Conservation (phyloP, 2,329 filamentous ascomycete genomes). For the Fusarium incarnatum region DNA sequence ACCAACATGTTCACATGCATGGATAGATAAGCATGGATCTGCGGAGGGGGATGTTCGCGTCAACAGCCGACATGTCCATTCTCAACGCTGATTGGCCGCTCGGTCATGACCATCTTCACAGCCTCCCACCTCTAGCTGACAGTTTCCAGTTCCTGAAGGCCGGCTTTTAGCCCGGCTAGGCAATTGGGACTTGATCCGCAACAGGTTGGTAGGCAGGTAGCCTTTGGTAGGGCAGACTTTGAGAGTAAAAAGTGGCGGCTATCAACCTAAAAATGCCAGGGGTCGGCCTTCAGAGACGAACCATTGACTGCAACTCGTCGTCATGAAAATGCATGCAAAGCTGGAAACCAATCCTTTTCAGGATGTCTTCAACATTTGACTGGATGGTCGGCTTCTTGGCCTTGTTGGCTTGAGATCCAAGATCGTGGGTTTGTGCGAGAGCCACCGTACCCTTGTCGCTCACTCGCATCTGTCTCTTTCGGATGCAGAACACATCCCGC, state of each 20-base stretch:
- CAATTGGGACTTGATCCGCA: constrained; percentile 20
- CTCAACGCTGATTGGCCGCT: constrained; percentile 43
- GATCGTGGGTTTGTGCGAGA: constrained; percentile 34
- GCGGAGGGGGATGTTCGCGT: constrained; percentile 37
- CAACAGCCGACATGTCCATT: constrained; percentile 34
- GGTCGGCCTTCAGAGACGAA: constrained; percentile 32
- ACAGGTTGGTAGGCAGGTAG: constrained; percentile 19
- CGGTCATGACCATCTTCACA: constrained; percentile 38
- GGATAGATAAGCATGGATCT: constrained; percentile 35
- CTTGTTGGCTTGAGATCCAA: constrained; percentile 29
- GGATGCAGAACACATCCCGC: constrained; percentile 27
- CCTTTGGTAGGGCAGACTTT: constrained; percentile 29
- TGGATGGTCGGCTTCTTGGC: constrained; percentile 13
- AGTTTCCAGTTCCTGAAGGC: constrained; percentile 27
- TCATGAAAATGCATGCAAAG: constrained; percentile 39
- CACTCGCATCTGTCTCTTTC: constrained; percentile 18
- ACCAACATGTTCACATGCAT: constrained; percentile 30
- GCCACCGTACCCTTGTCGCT: constrained; percentile 24
- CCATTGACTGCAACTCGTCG: constrained; percentile 41
- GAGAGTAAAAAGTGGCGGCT: constrained; percentile 24
- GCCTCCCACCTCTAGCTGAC: constrained; percentile 42
- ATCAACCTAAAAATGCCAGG: constrained; percentile 31
- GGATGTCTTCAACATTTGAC: constrained; percentile 18
- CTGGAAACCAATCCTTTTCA: constrained; percentile 35
- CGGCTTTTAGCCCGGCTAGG: constrained; percentile 24